These are phyloP conservation scores for Schizosaccharomyces osmophilus DNA, from an alignment of 805 yeast genomes.

Conservation along the genomic window DNA sequence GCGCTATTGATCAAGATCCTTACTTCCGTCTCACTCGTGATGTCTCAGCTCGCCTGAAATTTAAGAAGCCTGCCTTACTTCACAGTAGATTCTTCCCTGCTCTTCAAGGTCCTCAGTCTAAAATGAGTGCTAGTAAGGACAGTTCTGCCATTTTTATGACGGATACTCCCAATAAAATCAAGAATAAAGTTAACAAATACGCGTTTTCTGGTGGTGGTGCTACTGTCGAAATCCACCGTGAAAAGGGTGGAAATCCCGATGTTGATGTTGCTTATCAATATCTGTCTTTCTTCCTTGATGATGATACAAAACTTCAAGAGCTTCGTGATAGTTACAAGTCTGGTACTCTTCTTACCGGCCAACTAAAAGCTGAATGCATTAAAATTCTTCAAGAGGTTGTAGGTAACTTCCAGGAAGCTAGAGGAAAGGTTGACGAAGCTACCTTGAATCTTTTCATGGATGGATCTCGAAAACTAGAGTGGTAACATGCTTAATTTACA, in stretches of 20 bases:
- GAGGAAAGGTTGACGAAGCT: slow-evolving; percentile 39
- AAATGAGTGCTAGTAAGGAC: slow-evolving; percentile 89
- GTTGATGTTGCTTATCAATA: slow-evolving; percentile 90
- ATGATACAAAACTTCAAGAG: slow-evolving; percentile 49
- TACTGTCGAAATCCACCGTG: slow-evolving; percentile 72
- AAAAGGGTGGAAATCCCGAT: slow-evolving; percentile 79
- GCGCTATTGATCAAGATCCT: slow-evolving; percentile 95
- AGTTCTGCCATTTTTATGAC: slow-evolving; percentile 84
- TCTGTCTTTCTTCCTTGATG: slow-evolving; percentile 67
- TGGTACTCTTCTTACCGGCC: slow-evolving; percentile 78
- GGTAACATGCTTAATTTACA: slow-evolving; percentile 10
- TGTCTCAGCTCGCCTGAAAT: slow-evolving; percentile 82
- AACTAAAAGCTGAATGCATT: slow-evolving; percentile 71
- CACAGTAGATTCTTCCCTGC: slow-evolving; percentile 97
- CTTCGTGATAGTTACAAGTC: slow-evolving; percentile 39
- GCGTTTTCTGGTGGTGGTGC: slow-evolving; percentile 90
- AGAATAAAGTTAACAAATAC: slow-evolving; percentile 82
- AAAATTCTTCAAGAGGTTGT: slow-evolving; percentile 60
- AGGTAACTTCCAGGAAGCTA: slow-evolving; percentile 53
- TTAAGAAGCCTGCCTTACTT: slow-evolving; percentile 68
- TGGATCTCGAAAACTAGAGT: slow-evolving; percentile 42
- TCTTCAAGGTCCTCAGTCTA: slow-evolving; percentile 63
- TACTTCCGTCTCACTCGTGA: slow-evolving; percentile 93
- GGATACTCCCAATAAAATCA: slow-evolving; percentile 75
- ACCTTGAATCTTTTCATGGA: slow-evolving; percentile 42